Evolutionary conservation across 176 grass and related monocot genomes (phyloP), one percentile per base, ranked within the genome.

Genomic region (Guadua angustifolia): DNA sequence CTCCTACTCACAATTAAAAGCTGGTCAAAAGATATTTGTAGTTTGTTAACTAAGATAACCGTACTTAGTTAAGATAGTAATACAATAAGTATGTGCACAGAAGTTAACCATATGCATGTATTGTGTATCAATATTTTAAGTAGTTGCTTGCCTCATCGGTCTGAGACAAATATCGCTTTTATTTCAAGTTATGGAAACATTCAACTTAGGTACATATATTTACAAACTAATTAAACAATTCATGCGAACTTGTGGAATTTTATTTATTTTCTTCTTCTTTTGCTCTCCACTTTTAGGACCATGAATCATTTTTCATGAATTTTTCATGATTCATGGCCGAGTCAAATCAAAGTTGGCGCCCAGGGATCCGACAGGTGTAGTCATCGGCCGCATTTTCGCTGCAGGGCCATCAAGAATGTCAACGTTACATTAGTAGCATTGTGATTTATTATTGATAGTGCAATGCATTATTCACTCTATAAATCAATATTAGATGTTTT

Each of bases 341-440:
- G 58, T 57, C 68, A 68, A 67, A 4, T 11, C 4, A 78, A 63
- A 73, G 46, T 66, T 83, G 74, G 65, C 3, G 5, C 64, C 73
- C 26, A 51, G 65, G 64, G 36, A 14, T 21, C 18, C 3, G 68
- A 84, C 81, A 74, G 21, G 26, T 59, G 81, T 43, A 58, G 14
- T 55, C 57, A 56, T 32, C 21, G 16, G 75, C 81, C 46, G 81
- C 80, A 84, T 47, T 88, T 73, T 44, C 11, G 36, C 21, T 53
- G 18, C 18, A 33, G 44, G 24, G 19, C 12, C 61, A 58, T 40
- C 18, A 25, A 66, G 57, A 83, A 86, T 86, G 35, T 66, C 77
- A 80, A 74, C 60, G 46, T 80, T 65, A 66, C 55, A 74, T 15
- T 73, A 53, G 63, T 35, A 59, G 57, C 25, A 7, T 22, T 51